A percentile compares a stretch with the other conserved stretches of the same genome.
Evolutionary conservation across 306 rosid species (phyloP).

Genomic region (Dalbergia cultrata): DNA sequence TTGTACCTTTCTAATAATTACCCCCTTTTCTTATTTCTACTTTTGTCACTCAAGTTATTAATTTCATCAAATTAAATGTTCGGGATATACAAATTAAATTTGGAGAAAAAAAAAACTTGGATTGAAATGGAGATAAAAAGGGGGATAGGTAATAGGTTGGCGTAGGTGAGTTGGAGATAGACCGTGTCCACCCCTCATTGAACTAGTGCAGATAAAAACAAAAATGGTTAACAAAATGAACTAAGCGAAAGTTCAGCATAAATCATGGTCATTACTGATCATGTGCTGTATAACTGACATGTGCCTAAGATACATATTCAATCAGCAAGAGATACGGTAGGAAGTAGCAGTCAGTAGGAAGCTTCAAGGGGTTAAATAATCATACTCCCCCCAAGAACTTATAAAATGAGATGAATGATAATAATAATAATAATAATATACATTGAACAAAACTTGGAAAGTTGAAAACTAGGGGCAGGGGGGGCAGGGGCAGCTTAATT

Average conservation of each 20-base stretch:
- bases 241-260: conserved; percentile 33
- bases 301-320: conserved; percentile 41
- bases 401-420: background rate
- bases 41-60: background rate
- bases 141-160: conserved; percentile 13
- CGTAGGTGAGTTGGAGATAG: conserved; percentile 51
- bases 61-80: conserved; percentile 8
- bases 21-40: background rate
- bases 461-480: conserved; percentile 6
- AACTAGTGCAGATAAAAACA: conserved; percentile 28
- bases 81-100: background rate
- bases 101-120: background rate
- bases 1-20: conserved; percentile 37
- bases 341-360: conserved; percentile 42
- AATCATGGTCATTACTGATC: conserved; percentile 6
- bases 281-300: conserved; percentile 45
- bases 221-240: conserved; percentile 49
- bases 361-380: conserved; percentile 23
- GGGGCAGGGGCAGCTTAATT: background rate
- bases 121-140: background rate
- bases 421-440: background rate
- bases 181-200: conserved; percentile 43
- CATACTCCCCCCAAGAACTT: background rate
- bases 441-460: background rate
- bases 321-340: conserved; percentile 49